Base-by-base conservation (phyloP, 2,329 filamentous ascomycete species). In the Alternaria novae-zelandiae region DNA sequence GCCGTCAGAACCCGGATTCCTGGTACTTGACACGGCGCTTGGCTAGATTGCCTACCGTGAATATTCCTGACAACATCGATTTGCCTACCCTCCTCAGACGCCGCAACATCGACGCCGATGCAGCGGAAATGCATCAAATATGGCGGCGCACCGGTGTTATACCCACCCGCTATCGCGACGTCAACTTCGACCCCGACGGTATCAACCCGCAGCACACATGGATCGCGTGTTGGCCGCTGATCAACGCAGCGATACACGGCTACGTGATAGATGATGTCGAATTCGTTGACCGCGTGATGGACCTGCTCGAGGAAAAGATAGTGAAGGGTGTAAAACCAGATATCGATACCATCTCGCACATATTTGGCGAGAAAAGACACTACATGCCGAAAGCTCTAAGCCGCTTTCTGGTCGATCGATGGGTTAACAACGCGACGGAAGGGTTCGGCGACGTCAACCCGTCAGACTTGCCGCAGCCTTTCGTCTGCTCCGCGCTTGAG, bases 201-300 rank as follows among this genome's bases (percentile, higher is more conserved):
- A 17, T n/a, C 1, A 8, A 63, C 3, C 49, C 59, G 11, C 56
- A 49, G 5, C 61, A 57, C 13, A 57, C 61, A 0, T 73, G 68
- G 68, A 53, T 47, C 23, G 47, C 51, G 5, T 68, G 50, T 36
- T 70, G 61, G 66, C 59, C 64, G 0, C 21, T 73, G 6, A 53
- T 73, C 3, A 72, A 70, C 8, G 64, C 69, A 6, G 64, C 68
- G 15, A 69, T 66, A 10, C 49, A 70, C 3, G 68, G 61, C 10
- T 51, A 46, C 5, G 57, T 54, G 9, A 36, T 71, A 17, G 36
- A 47, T 5, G 65, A 68, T n/a, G 3, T 11, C 10, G 61, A 56
- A 8, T 73, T 71, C 49, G 41, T 65, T 1, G 68, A 72, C 36
- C 61, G 56, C 5, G 54, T 66, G 0, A 65, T 72, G 53, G 68